Evolutionary conservation across 495 filamentous ascomycete species (phyloP).

Genomic region (Darksidea phi): DNA sequence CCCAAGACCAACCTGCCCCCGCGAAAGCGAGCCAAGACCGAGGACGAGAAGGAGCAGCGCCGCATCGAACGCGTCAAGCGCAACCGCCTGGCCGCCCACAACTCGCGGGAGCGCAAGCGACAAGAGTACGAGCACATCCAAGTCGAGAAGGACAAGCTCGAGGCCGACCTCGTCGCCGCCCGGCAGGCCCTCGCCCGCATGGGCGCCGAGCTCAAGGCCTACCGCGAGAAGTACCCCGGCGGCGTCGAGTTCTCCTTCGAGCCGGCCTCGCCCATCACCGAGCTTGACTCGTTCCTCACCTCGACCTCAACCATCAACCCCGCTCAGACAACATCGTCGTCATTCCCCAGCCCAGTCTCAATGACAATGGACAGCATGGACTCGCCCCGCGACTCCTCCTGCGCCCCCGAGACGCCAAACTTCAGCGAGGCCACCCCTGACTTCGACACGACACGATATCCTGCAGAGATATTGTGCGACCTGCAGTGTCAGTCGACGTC

Average conservation of each 20-base stretch:
- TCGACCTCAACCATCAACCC: slow-evolving; percentile 32
- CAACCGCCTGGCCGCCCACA: slow-evolving; percentile 93
- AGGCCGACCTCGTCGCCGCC: slow-evolving; percentile 60
- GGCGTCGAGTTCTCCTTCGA: slow-evolving; percentile 28
- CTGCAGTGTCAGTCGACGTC: slow-evolving; percentile 91
- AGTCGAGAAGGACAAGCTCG: slow-evolving; percentile 65
- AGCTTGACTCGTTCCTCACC: slow-evolving; percentile 17
- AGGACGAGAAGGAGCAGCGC: slow-evolving; percentile 95
- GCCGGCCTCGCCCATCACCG: slow-evolving; percentile 3
- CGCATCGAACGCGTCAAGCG: slow-evolving; percentile 95
- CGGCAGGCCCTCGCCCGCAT: slow-evolving; percentile 67
- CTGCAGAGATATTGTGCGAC: slow-evolving; percentile 99
- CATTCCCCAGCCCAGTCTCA: slow-evolving; percentile 36
- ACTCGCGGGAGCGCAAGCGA: slow-evolving; percentile 91
- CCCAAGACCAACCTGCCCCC: slow-evolving; percentile 97
- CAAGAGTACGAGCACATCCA: slow-evolving; percentile 89
- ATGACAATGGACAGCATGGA: slow-evolving; percentile 31
- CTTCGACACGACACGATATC: slow-evolving; percentile 98
- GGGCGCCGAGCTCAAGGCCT: slow-evolving; percentile 58
- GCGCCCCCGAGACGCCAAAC: slow-evolving; percentile 31
- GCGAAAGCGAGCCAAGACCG: slow-evolving; percentile 96
- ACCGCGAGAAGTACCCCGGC: slow-evolving; percentile 43
- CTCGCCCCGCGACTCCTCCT: slow-evolving; percentile 49
- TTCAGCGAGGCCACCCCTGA: slow-evolving; percentile 51
- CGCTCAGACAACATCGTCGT: slow-evolving; percentile 22